Evolutionary conservation across 495 filamentous ascomycete genomes (phyloP).

Genomic region (Aspergillus asperescens): DNA sequence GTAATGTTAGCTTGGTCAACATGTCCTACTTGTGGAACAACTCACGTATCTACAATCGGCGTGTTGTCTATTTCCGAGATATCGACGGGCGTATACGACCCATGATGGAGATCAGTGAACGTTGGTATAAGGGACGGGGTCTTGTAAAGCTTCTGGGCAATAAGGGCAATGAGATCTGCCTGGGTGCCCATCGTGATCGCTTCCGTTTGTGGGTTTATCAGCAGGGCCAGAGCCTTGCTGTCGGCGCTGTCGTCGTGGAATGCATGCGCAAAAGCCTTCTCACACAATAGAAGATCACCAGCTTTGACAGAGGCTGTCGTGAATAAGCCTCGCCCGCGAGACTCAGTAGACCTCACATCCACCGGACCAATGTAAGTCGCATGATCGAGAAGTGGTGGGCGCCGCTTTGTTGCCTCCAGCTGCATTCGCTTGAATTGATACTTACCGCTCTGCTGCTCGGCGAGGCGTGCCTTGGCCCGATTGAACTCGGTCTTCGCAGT

Average conservation of each 20-base stretch:
- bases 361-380: background rate
- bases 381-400: conserved; percentile 3
- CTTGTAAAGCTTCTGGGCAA: conserved; percentile 43
- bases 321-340: conserved; percentile 42
- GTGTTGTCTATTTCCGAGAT: conserved; percentile 36
- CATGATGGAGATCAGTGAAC: conserved; percentile 42
- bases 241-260: conserved; percentile 12
- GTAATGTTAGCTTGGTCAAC: conserved; percentile 2
- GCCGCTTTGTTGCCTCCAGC: conserved; percentile 26
- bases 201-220: conserved; percentile 32
- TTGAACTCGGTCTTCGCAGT: conserved; percentile 13
- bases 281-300: conserved; percentile 50
- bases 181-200: conserved; percentile 27
- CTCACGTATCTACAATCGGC: conserved; percentile 49
- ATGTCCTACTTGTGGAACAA: background rate
- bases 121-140: conserved; percentile 42
- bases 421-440: conserved; percentile 44
- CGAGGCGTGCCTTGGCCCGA: conserved; percentile 19
- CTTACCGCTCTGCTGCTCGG: conserved; percentile 24
- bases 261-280: conserved; percentile 49
- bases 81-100: conserved; percentile 29
- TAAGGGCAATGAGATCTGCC: conserved; percentile 32
- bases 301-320: conserved; percentile 42
- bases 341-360: background rate
- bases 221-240: conserved; percentile 16